phyloP scores from a whole-genome alignment of 805 yeast species.

The Yarrowia bubula region DNA sequence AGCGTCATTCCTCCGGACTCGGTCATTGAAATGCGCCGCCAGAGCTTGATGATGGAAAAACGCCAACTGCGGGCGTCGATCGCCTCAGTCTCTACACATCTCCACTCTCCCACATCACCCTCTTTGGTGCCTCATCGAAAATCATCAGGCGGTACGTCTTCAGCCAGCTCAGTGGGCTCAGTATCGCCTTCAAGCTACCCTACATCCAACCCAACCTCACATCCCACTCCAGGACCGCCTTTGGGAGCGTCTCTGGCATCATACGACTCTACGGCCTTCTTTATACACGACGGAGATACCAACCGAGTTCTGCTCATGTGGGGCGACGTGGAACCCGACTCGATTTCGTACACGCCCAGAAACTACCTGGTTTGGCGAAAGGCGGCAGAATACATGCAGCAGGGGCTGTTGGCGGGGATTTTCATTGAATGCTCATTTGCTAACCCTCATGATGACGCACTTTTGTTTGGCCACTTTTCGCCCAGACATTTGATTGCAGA shows the following conservation, averaged over 20 bases:
- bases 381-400: constrained; percentile 49
- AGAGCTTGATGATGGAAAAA: constrained; percentile 24
- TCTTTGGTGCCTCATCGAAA: constrained; percentile 13
- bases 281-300: constrained; percentile 45
- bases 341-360: constrained; percentile 42
- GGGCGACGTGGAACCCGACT: constrained; percentile 83
- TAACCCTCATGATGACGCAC: constrained; percentile 45
- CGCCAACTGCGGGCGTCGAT: constrained; percentile 14
- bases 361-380: constrained; percentile 55
- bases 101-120: constrained; percentile 7
- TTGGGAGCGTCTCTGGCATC: constrained; percentile 16
- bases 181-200: constrained; percentile 9
- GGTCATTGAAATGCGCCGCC: constrained; percentile 21
- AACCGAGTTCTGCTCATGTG: constrained; percentile 54
- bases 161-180: constrained; percentile 10
- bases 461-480: constrained; percentile 77
- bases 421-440: constrained; percentile 76
- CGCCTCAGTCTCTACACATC: not conserved
- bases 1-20: constrained; percentile 23
- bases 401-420: constrained; percentile 50
- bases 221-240: constrained; percentile 15
- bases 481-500: constrained; percentile 64
- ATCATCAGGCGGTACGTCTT: not conserved
- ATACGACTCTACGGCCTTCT: constrained; percentile 58
- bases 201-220: not conserved